A percentile compares a stretch with the other conserved stretches of the same genome.
Conservation (phyloP, 441 rosid genomes). For the Aleurites moluccanus region DNA sequence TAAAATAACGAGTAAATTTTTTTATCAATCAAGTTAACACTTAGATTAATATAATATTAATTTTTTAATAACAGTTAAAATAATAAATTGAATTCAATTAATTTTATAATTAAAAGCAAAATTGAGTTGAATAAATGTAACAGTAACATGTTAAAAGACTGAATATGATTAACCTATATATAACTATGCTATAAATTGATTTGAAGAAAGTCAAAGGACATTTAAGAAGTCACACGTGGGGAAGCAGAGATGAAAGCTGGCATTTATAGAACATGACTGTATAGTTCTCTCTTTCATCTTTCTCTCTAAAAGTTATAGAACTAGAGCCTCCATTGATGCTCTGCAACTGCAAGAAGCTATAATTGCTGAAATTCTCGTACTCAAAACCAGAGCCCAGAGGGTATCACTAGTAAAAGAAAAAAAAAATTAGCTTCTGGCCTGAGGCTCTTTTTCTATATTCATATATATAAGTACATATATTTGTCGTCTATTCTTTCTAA, state of each 20-base stretch:
- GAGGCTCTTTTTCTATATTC: neutral
- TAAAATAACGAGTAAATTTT: no score
- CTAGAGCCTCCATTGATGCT: slow-evolving; percentile 12
- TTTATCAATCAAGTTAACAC: no score
- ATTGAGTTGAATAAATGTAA: no score
- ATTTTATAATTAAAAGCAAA: no score
- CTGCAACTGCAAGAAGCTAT: neutral
- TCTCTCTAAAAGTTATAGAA: no score
- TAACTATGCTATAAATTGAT: neutral
- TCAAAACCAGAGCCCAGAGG: neutral
- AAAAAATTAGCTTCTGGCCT: slow-evolving; percentile 22
- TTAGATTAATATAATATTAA: no score
- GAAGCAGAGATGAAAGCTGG: slow-evolving; percentile 45
- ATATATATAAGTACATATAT: neutral
- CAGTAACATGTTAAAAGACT: no score
- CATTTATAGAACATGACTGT: slow-evolving; percentile 23
- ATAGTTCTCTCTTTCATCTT: neutral
- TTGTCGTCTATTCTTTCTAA: slow-evolving; percentile 16
- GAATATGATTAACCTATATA: neutral
- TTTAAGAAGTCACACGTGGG: slow-evolving; percentile 63
- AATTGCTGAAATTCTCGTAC: slow-evolving; percentile 23
- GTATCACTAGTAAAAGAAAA: neutral
- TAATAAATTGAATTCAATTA: no score
- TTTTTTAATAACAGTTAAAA: no score
- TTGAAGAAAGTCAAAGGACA: slow-evolving; percentile 39